Conservation (phyloP, 306 rosid species). For the Elaeagnus macrophylla region DNA sequence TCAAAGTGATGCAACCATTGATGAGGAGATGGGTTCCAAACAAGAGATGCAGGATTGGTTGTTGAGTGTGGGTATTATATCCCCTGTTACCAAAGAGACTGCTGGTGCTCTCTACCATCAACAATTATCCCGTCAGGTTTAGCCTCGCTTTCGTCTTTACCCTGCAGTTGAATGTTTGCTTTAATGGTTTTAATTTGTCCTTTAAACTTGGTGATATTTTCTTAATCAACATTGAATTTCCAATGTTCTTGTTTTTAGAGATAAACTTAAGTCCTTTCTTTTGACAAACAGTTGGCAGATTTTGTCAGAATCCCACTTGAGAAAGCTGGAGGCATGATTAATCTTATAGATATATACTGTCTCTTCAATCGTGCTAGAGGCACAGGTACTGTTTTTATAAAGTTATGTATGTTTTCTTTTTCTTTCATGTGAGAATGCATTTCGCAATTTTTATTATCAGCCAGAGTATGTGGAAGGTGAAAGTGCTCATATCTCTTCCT, state of each 20-base stretch:
- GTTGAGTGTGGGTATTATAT: constrained; percentile 85
- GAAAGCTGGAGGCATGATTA: constrained; percentile 85
- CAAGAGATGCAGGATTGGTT: constrained; percentile 96
- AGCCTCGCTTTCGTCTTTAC: constrained; percentile 7
- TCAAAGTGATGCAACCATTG: constrained; percentile 39
- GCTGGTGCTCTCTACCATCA: constrained; percentile 96
- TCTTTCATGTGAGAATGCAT: constrained; percentile 8
- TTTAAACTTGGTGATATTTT: neutral
- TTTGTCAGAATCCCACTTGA: constrained; percentile 83
- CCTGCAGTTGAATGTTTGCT: too few species aligned
- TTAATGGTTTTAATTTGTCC: neutral
- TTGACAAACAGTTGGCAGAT: constrained; percentile 73
- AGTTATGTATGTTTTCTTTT: constrained; percentile 7
- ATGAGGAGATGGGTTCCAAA: constrained; percentile 87
- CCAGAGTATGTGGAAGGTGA: neutral
- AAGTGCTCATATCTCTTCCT: constrained; percentile 4
- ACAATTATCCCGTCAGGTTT: constrained; percentile 90
- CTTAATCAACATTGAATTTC: neutral
- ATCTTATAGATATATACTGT: constrained; percentile 83
- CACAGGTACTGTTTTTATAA: constrained; percentile 51
- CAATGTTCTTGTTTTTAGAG: constrained; percentile 1
- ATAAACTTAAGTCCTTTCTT: constrained; percentile 14
- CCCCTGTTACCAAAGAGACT: constrained; percentile 97
- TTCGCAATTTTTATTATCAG: constrained; percentile 8
- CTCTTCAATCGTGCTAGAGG: constrained; percentile 97